Percentiles rank a stretch among this genome's conserved stretches.
These are phyloP conservation scores for Cryptococcus neoformans DNA, from an alignment of 1,284 basidiomycete species.

Conservation along the genomic window DNA sequence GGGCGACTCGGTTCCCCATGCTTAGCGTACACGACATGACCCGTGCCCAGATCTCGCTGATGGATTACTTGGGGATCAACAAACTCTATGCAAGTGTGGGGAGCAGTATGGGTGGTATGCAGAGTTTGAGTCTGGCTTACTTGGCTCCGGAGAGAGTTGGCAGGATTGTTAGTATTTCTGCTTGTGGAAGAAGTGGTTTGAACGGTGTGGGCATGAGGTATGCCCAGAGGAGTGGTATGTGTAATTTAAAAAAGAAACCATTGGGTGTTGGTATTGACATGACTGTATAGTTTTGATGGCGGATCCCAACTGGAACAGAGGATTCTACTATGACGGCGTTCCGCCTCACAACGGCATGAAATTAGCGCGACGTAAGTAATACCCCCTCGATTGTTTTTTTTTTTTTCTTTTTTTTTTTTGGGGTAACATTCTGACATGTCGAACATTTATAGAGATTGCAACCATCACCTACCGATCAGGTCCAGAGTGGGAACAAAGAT, in stretches of 20 bases:
- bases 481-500: slow-evolving; percentile 97
- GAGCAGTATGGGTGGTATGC: slow-evolving; percentile 97
- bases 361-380: slow-evolving; percentile 81
- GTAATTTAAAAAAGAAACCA: no score
- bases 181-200: slow-evolving; percentile 86
- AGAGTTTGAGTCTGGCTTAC: slow-evolving; percentile 92
- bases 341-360: slow-evolving; percentile 99
- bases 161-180: slow-evolving; percentile 89
- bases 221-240: slow-evolving; percentile 86
- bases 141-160: slow-evolving; percentile 84
- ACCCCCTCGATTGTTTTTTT: neutral
- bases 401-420: no score
- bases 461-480: slow-evolving; percentile 99
- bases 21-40: slow-evolving; percentile 95
- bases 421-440: neutral
- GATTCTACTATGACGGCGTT: slow-evolving; percentile 92
- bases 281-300: slow-evolving; percentile 81
- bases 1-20: slow-evolving; percentile 89
- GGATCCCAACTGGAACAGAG: slow-evolving; percentile 98
- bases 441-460: slow-evolving; percentile 72
- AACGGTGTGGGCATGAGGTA: slow-evolving; percentile 93
- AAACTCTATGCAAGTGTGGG: slow-evolving; percentile 91
- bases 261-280: neutral
- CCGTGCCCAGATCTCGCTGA: slow-evolving; percentile 79
- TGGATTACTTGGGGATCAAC: slow-evolving; percentile 81